Evolutionary conservation across 768 basidiomycete genomes (phyloP).

Genomic region (Pseudohyphozyma bogoriensis): DNA sequence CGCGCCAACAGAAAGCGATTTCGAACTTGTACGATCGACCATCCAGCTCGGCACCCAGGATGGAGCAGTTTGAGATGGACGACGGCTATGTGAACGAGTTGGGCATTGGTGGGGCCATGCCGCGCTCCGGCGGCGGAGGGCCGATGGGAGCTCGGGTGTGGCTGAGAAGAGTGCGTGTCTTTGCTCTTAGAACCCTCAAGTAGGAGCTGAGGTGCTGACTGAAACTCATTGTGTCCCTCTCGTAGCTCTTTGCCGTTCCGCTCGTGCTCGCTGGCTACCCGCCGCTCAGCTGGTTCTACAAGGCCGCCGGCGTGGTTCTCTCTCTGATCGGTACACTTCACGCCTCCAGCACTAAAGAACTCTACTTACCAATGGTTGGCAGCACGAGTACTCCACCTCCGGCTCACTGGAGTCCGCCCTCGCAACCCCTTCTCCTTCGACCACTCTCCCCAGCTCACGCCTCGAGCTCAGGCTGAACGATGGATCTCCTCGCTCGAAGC

Average conservation of each 20-base stretch:
- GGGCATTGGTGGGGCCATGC: too few species aligned
- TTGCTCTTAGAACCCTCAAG: too few species aligned
- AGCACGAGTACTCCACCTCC: conserved; percentile 26
- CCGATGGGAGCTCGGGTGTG: too few species aligned
- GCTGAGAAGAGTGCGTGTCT: too few species aligned
- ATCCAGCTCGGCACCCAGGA: not conserved
- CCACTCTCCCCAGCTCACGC: conserved; percentile 27
- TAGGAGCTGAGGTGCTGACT: too few species aligned
- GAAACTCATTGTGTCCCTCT: too few species aligned
- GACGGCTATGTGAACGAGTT: too few species aligned
- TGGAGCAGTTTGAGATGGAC: too few species aligned
- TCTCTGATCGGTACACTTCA: conserved; percentile 1
- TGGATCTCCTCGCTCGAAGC: conserved; percentile 55
- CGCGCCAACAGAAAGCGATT: not conserved
- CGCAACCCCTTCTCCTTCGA: conserved; percentile 32
- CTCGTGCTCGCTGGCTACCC: too few species aligned
- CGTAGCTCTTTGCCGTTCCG: conserved; percentile 8
- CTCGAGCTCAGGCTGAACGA: conserved; percentile 53
- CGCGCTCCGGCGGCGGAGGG: too few species aligned
- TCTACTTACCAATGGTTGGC: not conserved
- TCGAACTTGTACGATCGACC: too few species aligned
- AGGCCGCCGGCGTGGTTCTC: conserved; percentile 6
- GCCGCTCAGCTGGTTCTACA: too few species aligned
- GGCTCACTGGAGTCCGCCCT: conserved; percentile 42
- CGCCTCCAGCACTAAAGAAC: not conserved